Evolutionary conservation across 2,329 filamentous ascomycete species (phyloP), one percentile per base, ranked within the genome.

Genomic region (Xylariaceae sp.): DNA sequence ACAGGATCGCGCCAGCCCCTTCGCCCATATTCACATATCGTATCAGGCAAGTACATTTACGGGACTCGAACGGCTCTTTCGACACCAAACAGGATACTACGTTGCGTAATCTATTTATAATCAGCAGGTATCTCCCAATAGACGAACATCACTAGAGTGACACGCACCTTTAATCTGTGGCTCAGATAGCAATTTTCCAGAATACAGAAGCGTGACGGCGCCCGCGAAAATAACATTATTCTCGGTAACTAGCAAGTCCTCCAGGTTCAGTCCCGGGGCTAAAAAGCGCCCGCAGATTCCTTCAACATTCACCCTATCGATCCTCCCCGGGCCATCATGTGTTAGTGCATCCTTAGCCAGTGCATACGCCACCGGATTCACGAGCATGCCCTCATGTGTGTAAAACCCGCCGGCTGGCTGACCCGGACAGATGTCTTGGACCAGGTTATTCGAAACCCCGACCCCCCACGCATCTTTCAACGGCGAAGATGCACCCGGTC

Each of bases 341-440:
- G 60, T 71, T 54, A 84, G 71, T 20, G 79, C 80, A 65, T 83
- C 80, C 9, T 77, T 68, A 1, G 76, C 68, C 43, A 84, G 64
- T 1, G 67, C 69, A 54, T 73, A 77, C 0, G 73, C 71, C 20
- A 83, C 67, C 0, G 78, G 75, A 56, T 82, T 80, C 60, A 77
- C 79, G 48, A 83, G 68, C 20, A 78, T 69, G 6, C 75, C 75
- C 57, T 82, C 79, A 57, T 84, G 81, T 0, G 74, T 76, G 65
- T 79, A 81, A 53, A 80, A 70, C 0, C 67, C 64, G 1, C 78
- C 79, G 0, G 75, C 79, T 0, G 71, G 70, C 40, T 70, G 66
- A 0, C 67, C 70, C 0, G 67, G 59, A 62, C 79, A 83, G 1
- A 76, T 64, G 5, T 37, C 58, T 52, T 83, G 79, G 5, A 81